These are phyloP conservation scores for Botrytis fabae DNA, from an alignment of 2,329 filamentous ascomycete genomes.

Conservation along the genomic window DNA sequence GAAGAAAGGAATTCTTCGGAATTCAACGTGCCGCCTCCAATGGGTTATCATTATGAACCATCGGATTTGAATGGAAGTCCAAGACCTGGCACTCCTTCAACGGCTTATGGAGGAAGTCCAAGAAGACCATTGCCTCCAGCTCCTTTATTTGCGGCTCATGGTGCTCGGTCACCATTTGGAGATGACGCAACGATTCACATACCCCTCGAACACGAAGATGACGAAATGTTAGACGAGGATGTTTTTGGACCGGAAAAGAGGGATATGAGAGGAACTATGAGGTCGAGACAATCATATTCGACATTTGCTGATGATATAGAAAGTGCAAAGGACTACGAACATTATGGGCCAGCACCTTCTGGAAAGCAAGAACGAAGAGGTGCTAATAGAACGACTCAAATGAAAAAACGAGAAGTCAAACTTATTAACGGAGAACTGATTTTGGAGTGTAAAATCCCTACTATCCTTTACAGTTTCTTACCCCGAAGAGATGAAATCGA, in stretches of 20 bases:
- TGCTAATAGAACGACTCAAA: slow-evolving; percentile 71
- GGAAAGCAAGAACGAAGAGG: slow-evolving; percentile 86
- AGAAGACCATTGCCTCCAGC: slow-evolving; percentile 84
- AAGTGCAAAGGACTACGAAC: slow-evolving; percentile 59
- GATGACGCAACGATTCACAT: slow-evolving; percentile 74
- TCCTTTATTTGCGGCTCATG: slow-evolving; percentile 71
- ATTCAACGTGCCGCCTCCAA: slow-evolving; percentile 65
- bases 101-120: slow-evolving; percentile 83
- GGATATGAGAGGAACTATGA: slow-evolving; percentile 28
- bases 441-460: slow-evolving; percentile 97
- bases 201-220: slow-evolving; percentile 57
- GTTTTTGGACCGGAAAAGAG: slow-evolving; percentile 63
- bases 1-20: slow-evolving; percentile 50
- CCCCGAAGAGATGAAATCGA: slow-evolving; percentile 90
- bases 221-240: slow-evolving; percentile 58
- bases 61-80: slow-evolving; percentile 87
- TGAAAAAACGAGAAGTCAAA: slow-evolving; percentile 89
- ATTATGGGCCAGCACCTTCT: slow-evolving; percentile 84
- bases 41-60: slow-evolving; percentile 77
- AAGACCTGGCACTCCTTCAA: slow-evolving; percentile 85
- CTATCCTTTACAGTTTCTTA: slow-evolving; percentile 95
- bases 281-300: slow-evolving; percentile 44
- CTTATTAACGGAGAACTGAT: slow-evolving; percentile 98
- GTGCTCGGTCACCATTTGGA: slow-evolving; percentile 51
- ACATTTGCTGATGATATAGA: slow-evolving; percentile 44